Conservation (phyloP, 192 early-diverging fungal genomes). For the Lobosporangium transversale region DNA sequence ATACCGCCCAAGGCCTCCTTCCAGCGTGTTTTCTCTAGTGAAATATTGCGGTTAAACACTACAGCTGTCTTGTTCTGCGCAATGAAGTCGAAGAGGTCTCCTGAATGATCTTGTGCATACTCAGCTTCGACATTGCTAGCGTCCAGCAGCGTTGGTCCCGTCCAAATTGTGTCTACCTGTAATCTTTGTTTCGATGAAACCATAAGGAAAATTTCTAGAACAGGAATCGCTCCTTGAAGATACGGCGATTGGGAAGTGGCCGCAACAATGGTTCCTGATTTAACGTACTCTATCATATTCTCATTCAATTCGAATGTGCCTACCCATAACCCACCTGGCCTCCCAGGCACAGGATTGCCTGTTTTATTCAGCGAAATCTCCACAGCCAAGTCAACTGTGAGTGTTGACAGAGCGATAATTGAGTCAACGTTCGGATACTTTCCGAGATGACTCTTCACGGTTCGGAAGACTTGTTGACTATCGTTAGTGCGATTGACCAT, state of each 20-base stretch:
- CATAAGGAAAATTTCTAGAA: conserved; percentile 34
- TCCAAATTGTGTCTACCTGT: conserved; percentile 4
- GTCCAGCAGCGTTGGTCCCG: conserved; percentile 31
- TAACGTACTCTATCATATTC: conserved; percentile 3
- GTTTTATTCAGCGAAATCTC: conserved; percentile 5
- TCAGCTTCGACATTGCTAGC: conserved; percentile 17
- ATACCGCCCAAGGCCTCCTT: conserved; percentile 42
- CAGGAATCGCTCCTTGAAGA: conserved; percentile 35
- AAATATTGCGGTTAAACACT: conserved; percentile 25
- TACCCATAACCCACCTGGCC: conserved; percentile 30
- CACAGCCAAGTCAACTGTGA: not conserved
- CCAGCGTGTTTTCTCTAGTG: conserved; percentile 31
- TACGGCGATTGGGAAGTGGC: conserved; percentile 40
- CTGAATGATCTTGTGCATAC: not conserved
- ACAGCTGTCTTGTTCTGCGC: conserved; percentile 21
- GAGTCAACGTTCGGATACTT: conserved; percentile 12
- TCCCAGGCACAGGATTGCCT: not conserved
- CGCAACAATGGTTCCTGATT: conserved; percentile 9
- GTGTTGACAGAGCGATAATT: conserved; percentile 5
- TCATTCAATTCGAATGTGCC: conserved; percentile 37
- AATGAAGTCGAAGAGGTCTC: conserved; percentile 11
- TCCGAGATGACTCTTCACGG: conserved; percentile 1
- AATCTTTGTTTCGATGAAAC: conserved; percentile 23
- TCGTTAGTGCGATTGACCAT: not conserved
- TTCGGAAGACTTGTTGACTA: not conserved